Conservation (phyloP, 352 stramenopile species). For the Salisapilia sapeloensis region DNA sequence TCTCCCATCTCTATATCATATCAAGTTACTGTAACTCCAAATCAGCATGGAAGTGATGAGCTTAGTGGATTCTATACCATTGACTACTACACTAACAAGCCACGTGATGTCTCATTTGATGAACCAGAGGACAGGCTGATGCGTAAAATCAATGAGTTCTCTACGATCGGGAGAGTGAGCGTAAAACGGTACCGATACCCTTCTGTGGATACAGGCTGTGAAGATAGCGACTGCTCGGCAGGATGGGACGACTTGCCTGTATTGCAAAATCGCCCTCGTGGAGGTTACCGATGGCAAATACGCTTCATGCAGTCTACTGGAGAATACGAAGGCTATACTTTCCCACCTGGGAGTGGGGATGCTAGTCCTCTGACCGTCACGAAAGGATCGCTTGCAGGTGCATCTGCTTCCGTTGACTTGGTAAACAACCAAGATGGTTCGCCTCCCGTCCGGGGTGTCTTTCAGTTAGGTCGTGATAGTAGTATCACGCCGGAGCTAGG, state of each 20-base stretch:
- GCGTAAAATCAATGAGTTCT: slow-evolving; percentile 91
- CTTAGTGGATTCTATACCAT: slow-evolving; percentile 84
- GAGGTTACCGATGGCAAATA: slow-evolving; percentile 63
- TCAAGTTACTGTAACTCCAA: slow-evolving; percentile 69
- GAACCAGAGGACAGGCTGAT: slow-evolving; percentile 71
- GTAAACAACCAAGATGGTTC: slow-evolving; percentile 32
- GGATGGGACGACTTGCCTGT: slow-evolving; percentile 85
- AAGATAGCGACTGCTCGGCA: slow-evolving; percentile 37
- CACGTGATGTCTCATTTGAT: slow-evolving; percentile 72
- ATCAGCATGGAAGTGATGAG: slow-evolving; percentile 67
- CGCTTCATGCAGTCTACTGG: slow-evolving; percentile 59
- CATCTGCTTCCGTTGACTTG: slow-evolving; percentile 25
- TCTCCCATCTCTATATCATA: slow-evolving; percentile 7
- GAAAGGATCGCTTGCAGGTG: slow-evolving; percentile 18
- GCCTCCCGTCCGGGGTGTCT: slow-evolving; percentile 24
- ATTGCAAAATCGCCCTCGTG: slow-evolving; percentile 46
- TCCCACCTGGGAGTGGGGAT: slow-evolving; percentile 61
- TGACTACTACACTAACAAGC: slow-evolving; percentile 61
- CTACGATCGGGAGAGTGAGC: slow-evolving; percentile 81
- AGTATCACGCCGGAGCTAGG: slow-evolving; percentile 24
- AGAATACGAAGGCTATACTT: slow-evolving; percentile 51
- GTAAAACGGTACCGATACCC: slow-evolving; percentile 84
- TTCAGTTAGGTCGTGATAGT: slow-evolving; percentile 18
- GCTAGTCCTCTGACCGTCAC: slow-evolving; percentile 31
- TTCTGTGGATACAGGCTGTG: slow-evolving; percentile 34